Percentiles rank a stretch among this genome's conserved stretches.
These are phyloP conservation scores for Arthrocladium fulminans DNA, from an alignment of 2,329 filamentous ascomycete genomes.

Conservation along the genomic window DNA sequence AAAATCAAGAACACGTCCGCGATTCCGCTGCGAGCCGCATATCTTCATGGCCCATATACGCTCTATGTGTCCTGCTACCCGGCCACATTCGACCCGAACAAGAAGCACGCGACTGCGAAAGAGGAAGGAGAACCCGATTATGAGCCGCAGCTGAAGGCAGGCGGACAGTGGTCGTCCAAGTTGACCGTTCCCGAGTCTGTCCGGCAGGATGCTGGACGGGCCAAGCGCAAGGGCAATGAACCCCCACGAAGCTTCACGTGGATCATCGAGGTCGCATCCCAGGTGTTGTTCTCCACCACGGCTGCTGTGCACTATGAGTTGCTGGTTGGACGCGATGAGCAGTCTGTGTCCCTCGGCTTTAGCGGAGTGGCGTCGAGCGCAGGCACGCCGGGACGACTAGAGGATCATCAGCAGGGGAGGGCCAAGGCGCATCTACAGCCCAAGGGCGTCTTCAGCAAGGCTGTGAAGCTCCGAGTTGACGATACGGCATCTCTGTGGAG, in stretches of 20 bases:
- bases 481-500: slow-evolving; percentile 90
- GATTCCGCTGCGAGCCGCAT: slow-evolving; percentile 84
- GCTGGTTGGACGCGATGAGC: slow-evolving; percentile 73
- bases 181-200: slow-evolving; percentile 73
- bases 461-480: slow-evolving; percentile 68
- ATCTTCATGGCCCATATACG: slow-evolving; percentile 91
- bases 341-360: slow-evolving; percentile 63
- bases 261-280: slow-evolving; percentile 84
- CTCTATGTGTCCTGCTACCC: slow-evolving; percentile 77
- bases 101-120: slow-evolving; percentile 60
- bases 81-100: slow-evolving; percentile 71
- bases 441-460: slow-evolving; percentile 75
- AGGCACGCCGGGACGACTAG: slow-evolving; percentile 58
- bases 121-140: slow-evolving; percentile 76
- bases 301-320: slow-evolving; percentile 84
- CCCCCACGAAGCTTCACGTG: slow-evolving; percentile 59
- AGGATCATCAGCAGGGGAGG: slow-evolving; percentile 63
- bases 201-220: slow-evolving; percentile 50
- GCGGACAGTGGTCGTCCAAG: slow-evolving; percentile 72
- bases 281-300: slow-evolving; percentile 86
- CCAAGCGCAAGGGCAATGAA: slow-evolving; percentile 30
- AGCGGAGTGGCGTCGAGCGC: slow-evolving; percentile 44
- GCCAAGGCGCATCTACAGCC: slow-evolving; percentile 45
- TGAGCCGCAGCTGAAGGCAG: slow-evolving; percentile 93
- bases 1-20: slow-evolving; percentile 87